A percentile compares a stretch with the other conserved stretches of the same genome.
These are phyloP conservation scores for Fusarium chaquense DNA, from an alignment of 2,329 filamentous ascomycete genomes.

Conservation along the genomic window DNA sequence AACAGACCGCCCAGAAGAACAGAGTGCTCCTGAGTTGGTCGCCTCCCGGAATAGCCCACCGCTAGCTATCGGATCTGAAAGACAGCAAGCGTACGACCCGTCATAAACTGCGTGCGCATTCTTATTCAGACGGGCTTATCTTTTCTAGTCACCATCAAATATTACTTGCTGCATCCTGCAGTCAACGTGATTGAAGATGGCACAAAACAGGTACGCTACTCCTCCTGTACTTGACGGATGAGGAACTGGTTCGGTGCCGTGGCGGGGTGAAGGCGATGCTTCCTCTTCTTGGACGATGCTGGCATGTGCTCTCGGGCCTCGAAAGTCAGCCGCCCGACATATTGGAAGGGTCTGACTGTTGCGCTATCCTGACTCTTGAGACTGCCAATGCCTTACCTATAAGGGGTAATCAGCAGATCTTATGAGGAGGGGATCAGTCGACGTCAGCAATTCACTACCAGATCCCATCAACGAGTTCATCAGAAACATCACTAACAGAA, in stretches of 20 bases:
- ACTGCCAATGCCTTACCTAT: background rate
- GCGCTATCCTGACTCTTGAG: background rate
- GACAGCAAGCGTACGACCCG: constrained; percentile 23
- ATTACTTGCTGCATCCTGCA: constrained; percentile 23
- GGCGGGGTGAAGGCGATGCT: constrained; percentile 34
- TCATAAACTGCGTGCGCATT: constrained; percentile 8
- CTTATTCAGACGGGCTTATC: constrained; percentile 20
- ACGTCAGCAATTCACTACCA: constrained; percentile 17
- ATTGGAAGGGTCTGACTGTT: background rate
- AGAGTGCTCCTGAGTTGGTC: constrained; percentile 35
- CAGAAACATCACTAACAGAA: constrained; percentile 34
- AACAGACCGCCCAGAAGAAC: constrained; percentile 35
- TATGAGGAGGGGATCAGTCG: background rate
- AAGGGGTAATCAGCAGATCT: background rate
- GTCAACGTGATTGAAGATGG: constrained; percentile 47
- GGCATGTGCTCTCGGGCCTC: constrained; percentile 2
- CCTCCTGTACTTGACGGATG: constrained; percentile 10
- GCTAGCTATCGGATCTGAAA: constrained; percentile 29
- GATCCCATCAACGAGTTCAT: constrained; percentile 1
- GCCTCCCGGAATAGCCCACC: constrained; percentile 26
- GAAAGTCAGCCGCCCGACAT: background rate
- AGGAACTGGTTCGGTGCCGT: constrained; percentile 16
- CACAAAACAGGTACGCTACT: constrained; percentile 51
- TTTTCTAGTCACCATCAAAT: constrained; percentile 16
- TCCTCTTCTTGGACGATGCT: background rate